Evolutionary conservation across 1,284 basidiomycete genomes (phyloP).

Genomic region (Heterobasidion occidentale): DNA sequence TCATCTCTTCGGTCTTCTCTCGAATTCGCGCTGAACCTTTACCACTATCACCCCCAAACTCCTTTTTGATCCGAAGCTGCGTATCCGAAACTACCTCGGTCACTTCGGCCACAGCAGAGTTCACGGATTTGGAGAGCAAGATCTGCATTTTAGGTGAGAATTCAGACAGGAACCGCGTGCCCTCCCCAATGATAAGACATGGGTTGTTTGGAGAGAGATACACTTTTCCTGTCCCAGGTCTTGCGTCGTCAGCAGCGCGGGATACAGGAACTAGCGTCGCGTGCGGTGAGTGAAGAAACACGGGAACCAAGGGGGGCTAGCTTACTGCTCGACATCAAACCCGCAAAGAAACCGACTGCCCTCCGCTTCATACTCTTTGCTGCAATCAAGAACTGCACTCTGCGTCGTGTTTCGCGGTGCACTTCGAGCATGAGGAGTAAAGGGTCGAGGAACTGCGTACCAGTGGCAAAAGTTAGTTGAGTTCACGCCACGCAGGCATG

Average conservation of each 20-base stretch:
- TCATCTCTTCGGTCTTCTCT: conserved; percentile 55
- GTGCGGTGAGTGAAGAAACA: conserved; percentile 10
- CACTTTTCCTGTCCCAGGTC: conserved; percentile 71
- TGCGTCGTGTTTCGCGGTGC: conserved; percentile 75
- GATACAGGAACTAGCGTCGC: conserved; percentile 74
- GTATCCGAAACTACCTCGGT: conserved; percentile 88
- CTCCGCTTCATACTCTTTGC: conserved; percentile 84
- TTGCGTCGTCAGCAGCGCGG: conserved; percentile 87
- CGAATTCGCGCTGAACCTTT: conserved; percentile 68
- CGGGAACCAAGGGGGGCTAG: conserved; percentile 12
- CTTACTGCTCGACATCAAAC: conserved; percentile 89
- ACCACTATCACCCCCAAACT: conserved; percentile 80
- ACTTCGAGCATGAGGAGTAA: conserved; percentile 86
- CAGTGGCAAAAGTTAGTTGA: not conserved
- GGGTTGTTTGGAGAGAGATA: conserved; percentile 71
- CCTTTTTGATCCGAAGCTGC: conserved; percentile 77
- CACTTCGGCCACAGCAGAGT: conserved; percentile 78
- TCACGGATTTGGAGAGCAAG: conserved; percentile 79
- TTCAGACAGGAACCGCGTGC: conserved; percentile 75
- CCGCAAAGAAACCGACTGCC: conserved; percentile 78
- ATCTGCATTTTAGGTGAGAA: conserved; percentile 82
- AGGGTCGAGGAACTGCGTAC: conserved; percentile 85
- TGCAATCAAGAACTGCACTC: conserved; percentile 89
- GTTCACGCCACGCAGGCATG: not conserved
- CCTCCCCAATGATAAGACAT: conserved; percentile 72